Base-by-base conservation (phyloP, 2,329 filamentous ascomycete species). In the Trichoderma harzianum region DNA sequence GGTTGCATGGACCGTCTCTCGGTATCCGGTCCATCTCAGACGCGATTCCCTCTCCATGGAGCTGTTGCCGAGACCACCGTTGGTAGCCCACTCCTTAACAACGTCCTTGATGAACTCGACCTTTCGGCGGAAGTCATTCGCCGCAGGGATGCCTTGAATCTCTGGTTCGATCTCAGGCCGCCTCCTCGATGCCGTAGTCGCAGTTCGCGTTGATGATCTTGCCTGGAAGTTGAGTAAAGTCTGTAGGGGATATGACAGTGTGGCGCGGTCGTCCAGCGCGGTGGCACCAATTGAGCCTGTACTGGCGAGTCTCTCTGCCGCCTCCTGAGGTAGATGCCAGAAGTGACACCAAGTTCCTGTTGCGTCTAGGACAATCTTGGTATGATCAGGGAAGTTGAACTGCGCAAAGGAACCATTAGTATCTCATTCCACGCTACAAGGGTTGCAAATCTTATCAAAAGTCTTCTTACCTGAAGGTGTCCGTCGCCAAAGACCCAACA, bases 361-460 rank as follows among this genome's bases (percentile, higher is more conserved):
- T 1, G 91, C 84, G 72, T 93, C 93, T 30, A 96, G 83, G 14
- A 95, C 91, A 69, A 96, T 88, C 82, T 96, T 96, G 72, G 93
- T 95, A 80, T 96, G 93, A 76, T 96, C 93, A 3, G 93, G 93
- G 80, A 96, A 96, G 82, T 96, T 95, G 82, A 95, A 93, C 88
- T 94, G 71, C 16, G 65, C 16, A n/a, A 39, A 26, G 47, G 30
- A 72, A 75, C 18, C 34, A 16, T 80, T 75, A 80, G 78, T 69
- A 26, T 39, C 32, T 28, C 30, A 51, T 24, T 26, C 16, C 5
- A 43, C 6, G 28, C 34, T 0, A 28, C 10, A 26, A n/a, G 8
- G 60, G 16, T 34, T 6, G 63, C 11, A 5, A 28, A 14, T 12
- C 32, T 43, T 57, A 8, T 7, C 28, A 26, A 5, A 26, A 43